A percentile compares a stretch with the other conserved stretches of the same genome.
phyloP scores from a whole-genome alignment of 2,329 filamentous ascomycete genomes.

The Penicillium sp. region DNA sequence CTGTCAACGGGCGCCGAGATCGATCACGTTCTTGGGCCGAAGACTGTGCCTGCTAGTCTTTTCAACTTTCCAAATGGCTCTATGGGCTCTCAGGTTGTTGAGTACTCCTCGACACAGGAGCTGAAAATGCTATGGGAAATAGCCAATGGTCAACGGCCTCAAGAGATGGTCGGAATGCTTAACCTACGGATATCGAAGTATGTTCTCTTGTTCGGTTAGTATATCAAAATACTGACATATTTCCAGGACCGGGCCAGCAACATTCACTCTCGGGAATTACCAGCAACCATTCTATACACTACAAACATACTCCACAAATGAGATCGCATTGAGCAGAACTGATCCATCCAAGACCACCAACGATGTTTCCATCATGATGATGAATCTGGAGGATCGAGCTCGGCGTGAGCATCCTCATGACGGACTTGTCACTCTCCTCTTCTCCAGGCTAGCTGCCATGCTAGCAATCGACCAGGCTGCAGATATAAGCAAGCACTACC shows the following conservation, averaged over 20 bases:
- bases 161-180: conserved; percentile 35
- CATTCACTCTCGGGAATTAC: conserved; percentile 46
- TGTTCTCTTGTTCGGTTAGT: conserved; percentile 3
- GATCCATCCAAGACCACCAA: conserved; percentile 42
- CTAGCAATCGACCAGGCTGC: conserved; percentile 50
- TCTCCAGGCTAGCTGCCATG: conserved; percentile 52
- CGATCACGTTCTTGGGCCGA: conserved; percentile 38
- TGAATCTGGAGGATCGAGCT: conserved; percentile 41
- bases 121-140: conserved; percentile 47
- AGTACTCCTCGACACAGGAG: conserved; percentile 43
- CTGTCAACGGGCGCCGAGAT: conserved; percentile 36
- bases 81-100: conserved; percentile 35
- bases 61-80: conserved; percentile 42
- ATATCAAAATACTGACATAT: conserved; percentile 16
- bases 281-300: conserved; percentile 48
- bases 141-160: conserved; percentile 46
- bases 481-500: conserved; percentile 41
- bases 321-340: conserved; percentile 44
- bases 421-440: conserved; percentile 47
- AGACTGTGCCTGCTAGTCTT: conserved; percentile 46
- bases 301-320: conserved; percentile 44
- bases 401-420: conserved; percentile 44
- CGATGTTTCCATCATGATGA: conserved; percentile 46
- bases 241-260: conserved; percentile 41
- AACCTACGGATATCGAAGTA: conserved; percentile 47